phyloP scores from a whole-genome alignment of 768 basidiomycete species.

The Galerina sulciceps region DNA sequence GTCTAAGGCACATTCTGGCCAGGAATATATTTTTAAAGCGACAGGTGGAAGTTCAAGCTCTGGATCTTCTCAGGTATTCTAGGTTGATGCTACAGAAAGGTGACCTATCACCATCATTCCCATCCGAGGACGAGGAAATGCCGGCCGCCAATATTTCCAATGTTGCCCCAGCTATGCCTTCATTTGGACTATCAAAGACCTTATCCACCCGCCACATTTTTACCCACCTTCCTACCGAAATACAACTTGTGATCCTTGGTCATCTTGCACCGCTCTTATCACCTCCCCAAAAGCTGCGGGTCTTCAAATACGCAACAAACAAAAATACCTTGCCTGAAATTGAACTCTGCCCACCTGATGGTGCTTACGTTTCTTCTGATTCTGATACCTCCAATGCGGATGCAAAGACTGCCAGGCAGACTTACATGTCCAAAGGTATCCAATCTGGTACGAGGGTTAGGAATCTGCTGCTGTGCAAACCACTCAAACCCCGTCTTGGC shows the following conservation, averaged over 20 bases:
- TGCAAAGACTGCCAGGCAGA: conserved; percentile 4
- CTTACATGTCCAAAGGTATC: not conserved
- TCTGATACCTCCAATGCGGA: conserved; percentile 5
- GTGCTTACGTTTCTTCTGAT: not conserved
- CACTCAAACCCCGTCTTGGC: not conserved
- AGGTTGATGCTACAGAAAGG: conserved; percentile 15
- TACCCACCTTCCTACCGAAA: conserved; percentile 20
- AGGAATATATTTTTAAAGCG: conserved; percentile 17
- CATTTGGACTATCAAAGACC: not conserved
- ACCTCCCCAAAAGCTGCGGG: conserved; percentile 13
- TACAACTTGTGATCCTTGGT: conserved; percentile 21
- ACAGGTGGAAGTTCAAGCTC: conserved; percentile 10
- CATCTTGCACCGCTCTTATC: conserved; percentile 18
- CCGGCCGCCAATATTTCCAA: conserved; percentile 6
- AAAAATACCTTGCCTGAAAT: conserved; percentile 17
- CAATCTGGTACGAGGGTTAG: conserved; percentile 2
- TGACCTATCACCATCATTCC: not conserved
- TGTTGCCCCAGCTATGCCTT: not conserved
- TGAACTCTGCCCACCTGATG: conserved; percentile 9
- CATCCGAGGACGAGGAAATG: not conserved
- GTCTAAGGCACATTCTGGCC: conserved; percentile 11
- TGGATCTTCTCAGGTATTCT: conserved; percentile 18
- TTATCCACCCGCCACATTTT: not conserved
- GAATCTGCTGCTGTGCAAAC: not conserved
- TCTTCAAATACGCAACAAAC: conserved; percentile 20